Evolutionary conservation across 202 grass and related monocot genomes (phyloP).

Genomic region (Panicum hallii): DNA sequence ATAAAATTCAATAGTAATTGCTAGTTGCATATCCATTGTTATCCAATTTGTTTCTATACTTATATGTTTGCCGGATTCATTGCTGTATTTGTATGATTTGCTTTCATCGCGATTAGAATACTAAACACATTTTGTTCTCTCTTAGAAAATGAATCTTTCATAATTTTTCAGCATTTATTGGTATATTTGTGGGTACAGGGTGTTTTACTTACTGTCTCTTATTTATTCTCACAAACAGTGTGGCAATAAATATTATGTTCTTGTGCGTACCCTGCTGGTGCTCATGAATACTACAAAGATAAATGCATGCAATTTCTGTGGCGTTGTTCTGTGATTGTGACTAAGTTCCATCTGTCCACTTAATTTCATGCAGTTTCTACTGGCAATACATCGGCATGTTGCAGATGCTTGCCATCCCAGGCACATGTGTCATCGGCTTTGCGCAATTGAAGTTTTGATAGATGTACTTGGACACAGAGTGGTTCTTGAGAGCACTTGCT

Average conservation of each 20-base stretch:
- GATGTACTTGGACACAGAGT: slow-evolving; percentile 83
- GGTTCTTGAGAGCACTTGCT: slow-evolving; percentile 85
- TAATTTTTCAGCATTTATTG: not conserved
- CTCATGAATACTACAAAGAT: not conserved
- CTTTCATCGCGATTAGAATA: not conserved
- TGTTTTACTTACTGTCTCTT: slow-evolving; percentile 13
- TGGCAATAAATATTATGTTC: slow-evolving; percentile 27
- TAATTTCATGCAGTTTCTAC: slow-evolving; percentile 75
- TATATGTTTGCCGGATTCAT: not conserved
- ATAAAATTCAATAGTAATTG: not conserved
- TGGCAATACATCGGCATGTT: slow-evolving; percentile 92
- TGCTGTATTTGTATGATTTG: not conserved
- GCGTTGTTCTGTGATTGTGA: slow-evolving; percentile 24
- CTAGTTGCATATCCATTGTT: not conserved
- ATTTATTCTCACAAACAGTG: slow-evolving; percentile 22
- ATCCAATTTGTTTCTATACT: not conserved
- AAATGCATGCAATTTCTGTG: slow-evolving; percentile 29
- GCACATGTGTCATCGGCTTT: slow-evolving; percentile 76
- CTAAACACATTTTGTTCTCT: not conserved
- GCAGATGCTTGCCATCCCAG: slow-evolving; percentile 76
- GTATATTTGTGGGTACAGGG: not conserved
- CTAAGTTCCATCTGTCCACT: slow-evolving; percentile 25
- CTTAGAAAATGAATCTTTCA: slow-evolving; percentile 20
- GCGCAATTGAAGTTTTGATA: slow-evolving; percentile 83
- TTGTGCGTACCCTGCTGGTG: not conserved